Evolutionary conservation across 495 filamentous ascomycete species (phyloP), one percentile per base, ranked within the genome.

Genomic region (Tuber melanosporum): DNA sequence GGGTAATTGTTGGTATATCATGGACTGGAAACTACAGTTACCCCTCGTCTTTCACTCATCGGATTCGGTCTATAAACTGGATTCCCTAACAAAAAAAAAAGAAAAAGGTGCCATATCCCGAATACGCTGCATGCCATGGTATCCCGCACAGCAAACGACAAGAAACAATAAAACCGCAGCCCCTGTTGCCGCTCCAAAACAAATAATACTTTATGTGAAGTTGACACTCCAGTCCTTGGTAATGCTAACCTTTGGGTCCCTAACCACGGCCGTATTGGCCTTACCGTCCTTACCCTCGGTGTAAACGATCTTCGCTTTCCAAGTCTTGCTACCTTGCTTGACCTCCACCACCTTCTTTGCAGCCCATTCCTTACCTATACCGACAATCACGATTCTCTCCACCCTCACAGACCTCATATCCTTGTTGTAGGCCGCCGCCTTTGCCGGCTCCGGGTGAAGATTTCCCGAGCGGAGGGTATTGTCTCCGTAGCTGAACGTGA

Each of bases 161-260:
- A 15, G 5, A 26, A 12, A 57, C 26, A 36, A 19, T 66, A 36
- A 66, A 49, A 66, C 26, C 36, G 26, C 57, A 66, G 57, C 10
- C 12, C 17, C 57, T 32, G 26, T 26, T 66, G 6, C 26, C 15
- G 32, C 26, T 36, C 57, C 26, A 66, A 66, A 3, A 26, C 32
- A 66, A 66, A 36, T 5, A 8, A 66, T 8, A 66, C 8, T 71
- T 69, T 76, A 80, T 36, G 74, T 88, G 83, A 94, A 92, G 62
- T 91, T 88, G 79, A 97, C 89, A 84, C 87, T 92, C 94, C 94
- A 99, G 76, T 92, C 91, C 83, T 89, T 90, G 69, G 91, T 92
- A 85, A 99, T 90, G 66, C 84, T 87, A 49, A 92, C 91, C 45
- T 89, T 90, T 20, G 95, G 91, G 84, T 93, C 91, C 85, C 90